phyloP scores from a whole-genome alignment of 2,329 filamentous ascomycete genomes.

The Neonectria sp. region DNA sequence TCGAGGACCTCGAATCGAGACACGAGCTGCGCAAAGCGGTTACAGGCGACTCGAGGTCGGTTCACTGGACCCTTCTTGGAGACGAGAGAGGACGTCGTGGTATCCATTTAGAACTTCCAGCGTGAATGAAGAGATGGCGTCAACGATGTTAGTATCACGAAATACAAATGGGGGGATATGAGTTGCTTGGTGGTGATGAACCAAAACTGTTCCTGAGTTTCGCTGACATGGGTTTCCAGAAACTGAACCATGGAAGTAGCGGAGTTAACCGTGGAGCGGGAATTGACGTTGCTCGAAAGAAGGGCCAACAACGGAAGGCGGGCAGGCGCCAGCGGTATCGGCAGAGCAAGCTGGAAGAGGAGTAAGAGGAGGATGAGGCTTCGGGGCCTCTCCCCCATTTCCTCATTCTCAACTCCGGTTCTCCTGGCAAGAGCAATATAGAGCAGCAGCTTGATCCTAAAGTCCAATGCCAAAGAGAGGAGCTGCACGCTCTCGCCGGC shows the following conservation, averaged over 20 bases:
- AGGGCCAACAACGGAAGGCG: not conserved
- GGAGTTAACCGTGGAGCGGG: not conserved
- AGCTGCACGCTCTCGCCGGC: not conserved
- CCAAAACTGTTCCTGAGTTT: not conserved
- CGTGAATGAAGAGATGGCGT: not conserved
- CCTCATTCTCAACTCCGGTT: not conserved
- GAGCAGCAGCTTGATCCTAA: not conserved
- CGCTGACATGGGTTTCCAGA: not conserved
- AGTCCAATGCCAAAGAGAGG: not conserved
- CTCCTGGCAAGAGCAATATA: not conserved
- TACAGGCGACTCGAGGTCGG: conserved; percentile 22
- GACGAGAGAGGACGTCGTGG: conserved; percentile 16
- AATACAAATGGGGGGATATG: conserved; percentile 1
- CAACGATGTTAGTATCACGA: not conserved
- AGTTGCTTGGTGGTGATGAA: not conserved
- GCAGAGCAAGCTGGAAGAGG: not conserved
- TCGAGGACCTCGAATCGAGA: conserved; percentile 56
- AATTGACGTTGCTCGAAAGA: not conserved
- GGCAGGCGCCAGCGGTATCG: not conserved
- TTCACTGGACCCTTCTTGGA: conserved; percentile 25
- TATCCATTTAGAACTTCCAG: conserved; percentile 28
- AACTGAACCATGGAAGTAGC: conserved; percentile 15
- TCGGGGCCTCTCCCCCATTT: not conserved
- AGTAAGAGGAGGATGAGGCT: too few species aligned
- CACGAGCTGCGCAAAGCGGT: conserved; percentile 51